Evolutionary conservation across 106 monocot genomes (phyloP).

Genomic region (Dendrobium chrysotoxum): DNA sequence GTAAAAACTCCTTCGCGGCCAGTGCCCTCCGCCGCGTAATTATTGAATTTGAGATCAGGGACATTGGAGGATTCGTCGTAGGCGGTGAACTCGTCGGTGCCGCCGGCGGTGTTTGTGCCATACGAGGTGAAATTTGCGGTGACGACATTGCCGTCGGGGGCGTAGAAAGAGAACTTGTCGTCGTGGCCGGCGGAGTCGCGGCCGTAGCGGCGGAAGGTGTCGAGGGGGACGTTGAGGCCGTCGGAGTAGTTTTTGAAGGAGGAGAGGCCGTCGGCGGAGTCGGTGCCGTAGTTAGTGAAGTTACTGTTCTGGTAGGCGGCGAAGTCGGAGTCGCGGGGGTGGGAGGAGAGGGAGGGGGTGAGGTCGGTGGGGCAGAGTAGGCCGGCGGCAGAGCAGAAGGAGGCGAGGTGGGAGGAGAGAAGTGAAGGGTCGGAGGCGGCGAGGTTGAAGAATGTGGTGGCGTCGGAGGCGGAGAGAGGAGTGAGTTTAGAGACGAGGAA

Average conservation of each 20-base stretch:
- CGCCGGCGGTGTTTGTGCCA: slow-evolving; percentile 45
- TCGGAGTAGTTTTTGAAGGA: slow-evolving; percentile 77
- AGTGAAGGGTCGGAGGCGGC: slow-evolving; percentile 14
- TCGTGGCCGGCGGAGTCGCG: slow-evolving; percentile 36
- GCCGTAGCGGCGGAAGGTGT: slow-evolving; percentile 86
- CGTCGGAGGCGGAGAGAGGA: slow-evolving; percentile 50
- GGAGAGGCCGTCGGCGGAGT: slow-evolving; percentile 19
- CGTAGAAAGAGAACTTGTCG: slow-evolving; percentile 49
- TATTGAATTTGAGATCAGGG: slow-evolving; percentile 50
- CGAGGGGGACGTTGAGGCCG: slow-evolving; percentile 45
- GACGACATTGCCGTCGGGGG: slow-evolving; percentile 56
- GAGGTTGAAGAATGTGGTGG: slow-evolving; percentile 36
- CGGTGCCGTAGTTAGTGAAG: slow-evolving; percentile 82
- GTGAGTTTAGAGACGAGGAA: slow-evolving; percentile 79
- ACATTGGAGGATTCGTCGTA: slow-evolving; percentile 70
- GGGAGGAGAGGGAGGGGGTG: slow-evolving; percentile 9
- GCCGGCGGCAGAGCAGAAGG: slow-evolving; percentile 45
- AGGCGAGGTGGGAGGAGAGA: slow-evolving; percentile 30
- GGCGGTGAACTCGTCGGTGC: slow-evolving; percentile 37
- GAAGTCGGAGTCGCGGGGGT: slow-evolving; percentile 29
- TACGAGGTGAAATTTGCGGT: slow-evolving; percentile 92
- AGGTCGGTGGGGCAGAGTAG: slow-evolving; percentile 9
- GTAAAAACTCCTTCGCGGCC: slow-evolving; percentile 32
- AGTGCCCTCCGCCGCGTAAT: slow-evolving; percentile 50
- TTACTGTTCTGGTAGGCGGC: slow-evolving; percentile 36